These are phyloP conservation scores for Mucor sp. DNA, from an alignment of 371 early-diverging fungal genomes.

Conservation along the genomic window DNA sequence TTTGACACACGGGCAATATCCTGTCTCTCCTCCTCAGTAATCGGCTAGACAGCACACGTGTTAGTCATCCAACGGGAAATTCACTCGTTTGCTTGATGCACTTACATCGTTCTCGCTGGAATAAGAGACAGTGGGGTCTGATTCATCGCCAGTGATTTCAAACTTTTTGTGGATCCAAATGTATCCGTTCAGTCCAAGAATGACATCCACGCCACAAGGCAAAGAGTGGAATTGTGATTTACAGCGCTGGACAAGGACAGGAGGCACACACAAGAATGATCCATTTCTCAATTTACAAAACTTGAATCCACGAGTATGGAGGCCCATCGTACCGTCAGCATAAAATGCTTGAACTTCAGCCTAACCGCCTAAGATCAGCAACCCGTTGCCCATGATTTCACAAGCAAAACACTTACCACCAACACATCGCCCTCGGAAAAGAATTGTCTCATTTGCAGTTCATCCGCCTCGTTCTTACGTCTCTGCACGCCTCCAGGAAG, in stretches of 20 bases:
- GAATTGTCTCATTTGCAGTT: slow-evolving; percentile 97
- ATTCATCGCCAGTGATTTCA: slow-evolving; percentile 55
- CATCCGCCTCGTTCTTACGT: slow-evolving; percentile 97
- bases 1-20: slow-evolving; percentile 88
- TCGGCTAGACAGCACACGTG: slow-evolving; percentile 32
- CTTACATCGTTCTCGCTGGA: slow-evolving; percentile 80
- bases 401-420: slow-evolving; percentile 57
- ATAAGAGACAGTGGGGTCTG: slow-evolving; percentile 75
- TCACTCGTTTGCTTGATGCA: background rate
- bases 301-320: slow-evolving; percentile 96
- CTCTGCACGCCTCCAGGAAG: slow-evolving; percentile 98
- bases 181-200: slow-evolving; percentile 97
- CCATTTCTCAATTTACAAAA: slow-evolving; percentile 98
- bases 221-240: slow-evolving; percentile 91
- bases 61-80: background rate
- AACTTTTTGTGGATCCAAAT: slow-evolving; percentile 92
- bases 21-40: slow-evolving; percentile 68
- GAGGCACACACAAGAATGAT: slow-evolving; percentile 81
- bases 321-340: slow-evolving; percentile 84
- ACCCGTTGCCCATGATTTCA: too few species aligned
- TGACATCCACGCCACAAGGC: slow-evolving; percentile 87
- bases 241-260: slow-evolving; percentile 85
- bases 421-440: slow-evolving; percentile 96
- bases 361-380: slow-evolving; percentile 25
- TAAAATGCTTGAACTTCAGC: slow-evolving; percentile 97